Evolutionary conservation across 306 rosid genomes (phyloP).

Genomic region (Inga laurina): DNA sequence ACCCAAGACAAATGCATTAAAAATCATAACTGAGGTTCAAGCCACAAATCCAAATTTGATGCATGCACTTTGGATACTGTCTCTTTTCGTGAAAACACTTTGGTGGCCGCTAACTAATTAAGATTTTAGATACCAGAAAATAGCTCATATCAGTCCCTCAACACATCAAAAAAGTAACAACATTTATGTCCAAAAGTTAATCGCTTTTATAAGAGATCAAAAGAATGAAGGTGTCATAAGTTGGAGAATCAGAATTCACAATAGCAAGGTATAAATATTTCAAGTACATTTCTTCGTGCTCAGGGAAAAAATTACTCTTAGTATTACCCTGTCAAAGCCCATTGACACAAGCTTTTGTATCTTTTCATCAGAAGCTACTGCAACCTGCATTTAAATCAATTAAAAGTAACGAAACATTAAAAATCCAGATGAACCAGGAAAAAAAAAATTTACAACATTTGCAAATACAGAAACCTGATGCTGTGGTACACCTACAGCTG

Average conservation of each 20-base stretch:
- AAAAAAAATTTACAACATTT: constrained; percentile 8
- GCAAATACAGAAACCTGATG: constrained; percentile 61
- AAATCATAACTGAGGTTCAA: constrained; percentile 24
- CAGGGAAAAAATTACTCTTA: not conserved
- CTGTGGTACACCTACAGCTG: constrained; percentile 49
- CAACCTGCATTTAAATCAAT: constrained; percentile 51
- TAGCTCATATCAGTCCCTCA: too few relatives aligned
- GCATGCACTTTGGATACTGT: constrained; percentile 17
- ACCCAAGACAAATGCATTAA: constrained; percentile 31
- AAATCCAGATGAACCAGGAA: constrained; percentile 31
- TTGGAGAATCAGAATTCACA: not conserved
- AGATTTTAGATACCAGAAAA: not conserved
- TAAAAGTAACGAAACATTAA: constrained; percentile 22
- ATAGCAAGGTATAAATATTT: constrained; percentile 3
- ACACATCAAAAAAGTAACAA: too few relatives aligned
- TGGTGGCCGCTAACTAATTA: not conserved
- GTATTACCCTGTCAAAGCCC: constrained; percentile 95
- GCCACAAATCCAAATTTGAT: constrained; percentile 22
- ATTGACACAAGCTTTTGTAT: constrained; percentile 76
- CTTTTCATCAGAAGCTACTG: constrained; percentile 73
- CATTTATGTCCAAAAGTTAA: too few relatives aligned
- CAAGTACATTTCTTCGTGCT: constrained; percentile 27
- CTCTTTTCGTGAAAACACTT: not conserved
- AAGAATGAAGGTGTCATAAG: constrained; percentile 7
- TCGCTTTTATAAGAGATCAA: too few relatives aligned